Conservation (phyloP, 441 rosid genomes). For the Erysimum pusillum region DNA sequence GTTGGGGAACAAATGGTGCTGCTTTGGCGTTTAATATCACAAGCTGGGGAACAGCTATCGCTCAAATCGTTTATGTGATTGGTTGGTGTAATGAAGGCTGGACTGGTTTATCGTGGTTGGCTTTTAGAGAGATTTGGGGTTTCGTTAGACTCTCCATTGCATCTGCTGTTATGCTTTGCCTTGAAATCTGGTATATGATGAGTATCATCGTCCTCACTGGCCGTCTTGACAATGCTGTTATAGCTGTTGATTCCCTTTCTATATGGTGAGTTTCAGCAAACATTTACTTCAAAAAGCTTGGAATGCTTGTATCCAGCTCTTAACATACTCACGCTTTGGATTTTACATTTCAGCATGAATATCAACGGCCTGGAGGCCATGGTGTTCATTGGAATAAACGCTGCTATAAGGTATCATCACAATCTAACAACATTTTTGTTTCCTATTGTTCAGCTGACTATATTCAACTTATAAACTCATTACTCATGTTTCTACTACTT, state of each 20-base stretch:
- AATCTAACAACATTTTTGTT: background rate
- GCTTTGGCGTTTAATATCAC: constrained; percentile 71
- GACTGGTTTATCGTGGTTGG: constrained; percentile 69
- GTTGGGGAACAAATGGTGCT: constrained; percentile 76
- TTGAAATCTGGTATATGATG: constrained; percentile 90
- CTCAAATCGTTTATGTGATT: constrained; percentile 62
- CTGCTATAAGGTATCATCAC: constrained; percentile 69
- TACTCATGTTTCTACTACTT: constrained; percentile 20
- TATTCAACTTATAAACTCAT: background rate
- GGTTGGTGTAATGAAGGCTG: constrained; percentile 73
- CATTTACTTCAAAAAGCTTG: background rate
- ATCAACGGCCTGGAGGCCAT: constrained; percentile 75
- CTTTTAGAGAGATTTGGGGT: constrained; percentile 75
- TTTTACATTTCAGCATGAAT: constrained; percentile 63
- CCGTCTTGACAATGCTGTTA: constrained; percentile 69
- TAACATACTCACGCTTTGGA: background rate
- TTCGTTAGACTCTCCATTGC: constrained; percentile 83
- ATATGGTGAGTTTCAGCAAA: constrained; percentile 62
- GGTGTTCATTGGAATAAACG: constrained; percentile 79
- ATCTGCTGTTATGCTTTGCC: constrained; percentile 92
- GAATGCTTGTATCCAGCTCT: background rate
- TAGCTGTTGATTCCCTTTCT: constrained; percentile 79
- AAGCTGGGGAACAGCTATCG: constrained; percentile 55
- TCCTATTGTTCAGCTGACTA: background rate
- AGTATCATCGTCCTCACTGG: constrained; percentile 73